These are phyloP conservation scores for Chlamydomonas eustigma DNA, from an alignment of 139 green algal species.

Conservation along the genomic window DNA sequence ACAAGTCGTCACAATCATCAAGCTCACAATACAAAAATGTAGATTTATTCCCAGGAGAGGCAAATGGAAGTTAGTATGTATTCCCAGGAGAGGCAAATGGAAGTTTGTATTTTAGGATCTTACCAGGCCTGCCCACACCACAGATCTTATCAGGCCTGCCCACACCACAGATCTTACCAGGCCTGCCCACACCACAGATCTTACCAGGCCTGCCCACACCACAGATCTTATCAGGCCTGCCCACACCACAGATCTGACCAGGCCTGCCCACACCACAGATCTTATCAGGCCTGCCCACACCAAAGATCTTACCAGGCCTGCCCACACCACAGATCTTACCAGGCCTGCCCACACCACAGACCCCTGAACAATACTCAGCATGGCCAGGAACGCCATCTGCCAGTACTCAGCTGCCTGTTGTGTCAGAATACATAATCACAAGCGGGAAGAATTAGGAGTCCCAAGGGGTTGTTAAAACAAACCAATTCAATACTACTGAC, in stretches of 20 bases:
- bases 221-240: slow-evolving; percentile 16
- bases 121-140: background rate
- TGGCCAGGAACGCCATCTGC: slow-evolving; percentile 47
- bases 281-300: background rate
- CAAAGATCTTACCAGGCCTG: background rate
- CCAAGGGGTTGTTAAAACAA: too few relatives aligned
- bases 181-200: slow-evolving; percentile 45
- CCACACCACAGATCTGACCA: background rate
- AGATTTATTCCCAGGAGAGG: too few relatives aligned
- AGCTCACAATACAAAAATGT: too few relatives aligned
- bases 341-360: slow-evolving; percentile 48
- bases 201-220: slow-evolving; percentile 50
- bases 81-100: slow-evolving; percentile 54
- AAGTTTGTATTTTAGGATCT: slow-evolving; percentile 35
- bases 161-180: slow-evolving; percentile 28
- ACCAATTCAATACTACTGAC: background rate
- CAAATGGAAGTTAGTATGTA: slow-evolving; percentile 55
- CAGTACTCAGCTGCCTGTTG: slow-evolving; percentile 46
- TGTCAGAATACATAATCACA: too few relatives aligned
- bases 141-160: background rate
- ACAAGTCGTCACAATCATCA: too few relatives aligned
- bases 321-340: slow-evolving; percentile 15
- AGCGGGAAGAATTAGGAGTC: too few relatives aligned
- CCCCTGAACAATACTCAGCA: slow-evolving; percentile 30
- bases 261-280: background rate